phyloP scores from a whole-genome alignment of 192 early-diverging fungal species.

The Cladochytrium replicatum region DNA sequence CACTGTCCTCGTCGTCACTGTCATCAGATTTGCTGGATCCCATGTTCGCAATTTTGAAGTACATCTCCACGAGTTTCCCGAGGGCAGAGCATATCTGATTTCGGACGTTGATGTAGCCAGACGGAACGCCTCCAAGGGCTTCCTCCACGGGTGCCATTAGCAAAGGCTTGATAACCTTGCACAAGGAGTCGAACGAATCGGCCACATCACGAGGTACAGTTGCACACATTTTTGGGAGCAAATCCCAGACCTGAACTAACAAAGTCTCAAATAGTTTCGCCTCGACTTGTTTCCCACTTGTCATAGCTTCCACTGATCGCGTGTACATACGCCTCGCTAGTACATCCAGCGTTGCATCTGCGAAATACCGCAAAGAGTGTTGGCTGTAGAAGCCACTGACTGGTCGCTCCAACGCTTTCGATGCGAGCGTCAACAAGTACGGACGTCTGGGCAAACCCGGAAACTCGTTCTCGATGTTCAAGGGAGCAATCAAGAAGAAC shows the following conservation, averaged over 20 bases:
- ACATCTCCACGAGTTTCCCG: too few species aligned
- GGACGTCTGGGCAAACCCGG: conserved; percentile 59
- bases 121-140: too few species aligned
- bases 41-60: too few species aligned
- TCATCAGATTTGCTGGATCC: conserved; percentile 6
- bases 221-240: conserved; percentile 75
- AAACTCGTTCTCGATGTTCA: conserved; percentile 69
- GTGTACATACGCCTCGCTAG: conserved; percentile 62
- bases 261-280: conserved; percentile 88
- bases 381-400: conserved; percentile 20
- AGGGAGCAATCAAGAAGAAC: conserved; percentile 63
- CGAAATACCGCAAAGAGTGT: conserved; percentile 58
- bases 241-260: conserved; percentile 76
- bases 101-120: too few species aligned
- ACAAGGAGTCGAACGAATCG: conserved; percentile 12
- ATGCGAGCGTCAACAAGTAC: conserved; percentile 81
- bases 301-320: conserved; percentile 44
- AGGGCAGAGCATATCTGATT: too few species aligned
- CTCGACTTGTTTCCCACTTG: conserved; percentile 36
- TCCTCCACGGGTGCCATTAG: too few species aligned
- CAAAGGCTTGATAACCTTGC: too few species aligned
- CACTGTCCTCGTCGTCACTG: conserved; percentile 11
- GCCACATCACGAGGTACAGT: conserved; percentile 70
- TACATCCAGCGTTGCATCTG: conserved; percentile 58
- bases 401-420: conserved; percentile 59